Base-by-base conservation (phyloP, 371 early-diverging fungal genomes). In the Rhizopus delemar region DNA sequence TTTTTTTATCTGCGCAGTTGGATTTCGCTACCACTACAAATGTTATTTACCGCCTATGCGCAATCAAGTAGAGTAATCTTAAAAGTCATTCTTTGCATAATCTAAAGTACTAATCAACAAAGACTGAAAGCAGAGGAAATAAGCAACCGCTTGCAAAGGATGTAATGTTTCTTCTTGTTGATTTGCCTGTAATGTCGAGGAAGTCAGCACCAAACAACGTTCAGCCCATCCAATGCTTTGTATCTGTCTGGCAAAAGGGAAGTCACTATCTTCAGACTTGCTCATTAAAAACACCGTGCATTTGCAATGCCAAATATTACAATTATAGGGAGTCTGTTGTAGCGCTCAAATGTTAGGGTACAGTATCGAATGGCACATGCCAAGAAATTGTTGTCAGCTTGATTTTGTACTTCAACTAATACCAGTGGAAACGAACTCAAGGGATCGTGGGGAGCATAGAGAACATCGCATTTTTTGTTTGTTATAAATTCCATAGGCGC, bases 1-100 rank as follows among this genome's bases (percentile, higher is more conserved):
- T n/a, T 16, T 55, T 63, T 63, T 54, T 58, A 38, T 33, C 54
- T 63, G 13, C 58, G 55, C 11, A 50, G 51, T 39, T 58, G 64
- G 22, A 51, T 58, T 58, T 63, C 34, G 51, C 46, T 63, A 51
- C 29, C 58, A 12, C 34, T 46, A 63, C 55, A 63, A 35, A 58
- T 63, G 46, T 55, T 63, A 5, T 33, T 53, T 22, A 58, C 46
- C 8, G 64, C 64, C 38, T 58, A 34, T 56, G 46, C 35, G 56
- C 56, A 56, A 56, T 55, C 31, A 33, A 34, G 35, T 55, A 55
- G 4, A 55, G 36, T 56, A 56, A 56, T 56, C 22, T 56, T 46
- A 45, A 56, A n/a, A 53, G 38, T 53, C 43, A 39, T 53, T 53
- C 53, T 36, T 53, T 53, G 43, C 41, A 43, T 53, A 53, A 36